A percentile compares a stretch with the other conserved stretches of the same genome.
Conservation (phyloP, 495 filamentous ascomycete species). For the Penicillium soppii region DNA sequence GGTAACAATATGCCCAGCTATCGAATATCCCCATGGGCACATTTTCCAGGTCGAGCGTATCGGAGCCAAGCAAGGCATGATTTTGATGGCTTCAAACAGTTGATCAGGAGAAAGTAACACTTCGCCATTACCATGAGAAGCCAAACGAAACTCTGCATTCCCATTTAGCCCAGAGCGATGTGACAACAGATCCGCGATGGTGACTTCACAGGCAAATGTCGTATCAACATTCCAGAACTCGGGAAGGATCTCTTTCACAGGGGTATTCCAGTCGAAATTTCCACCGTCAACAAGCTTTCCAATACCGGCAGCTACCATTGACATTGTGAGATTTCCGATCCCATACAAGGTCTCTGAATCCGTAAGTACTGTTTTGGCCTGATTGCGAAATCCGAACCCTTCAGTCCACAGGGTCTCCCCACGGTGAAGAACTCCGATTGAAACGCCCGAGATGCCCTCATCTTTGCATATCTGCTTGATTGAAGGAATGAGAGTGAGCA, state of each 20-base stretch:
- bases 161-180: not conserved
- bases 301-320: slow-evolving; percentile 1
- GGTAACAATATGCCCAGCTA: not conserved
- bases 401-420: not conserved
- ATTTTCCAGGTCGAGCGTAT: not conserved
- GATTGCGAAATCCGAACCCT: not conserved
- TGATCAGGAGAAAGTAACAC: not conserved
- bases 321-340: not conserved
- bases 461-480: not conserved
- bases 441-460: not conserved
- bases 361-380: not conserved
- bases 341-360: not conserved
- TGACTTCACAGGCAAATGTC: not conserved
- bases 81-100: not conserved
- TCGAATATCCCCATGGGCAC: not conserved
- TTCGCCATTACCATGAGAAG: not conserved
- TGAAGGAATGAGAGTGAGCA: too few species aligned
- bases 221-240: not conserved
- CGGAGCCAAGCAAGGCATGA: not conserved
- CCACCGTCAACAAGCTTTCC: not conserved
- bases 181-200: not conserved
- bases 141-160: not conserved
- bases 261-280: not conserved
- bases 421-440: not conserved
- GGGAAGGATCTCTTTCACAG: not conserved